These are phyloP conservation scores for Castanea sativa DNA, from an alignment of 306 rosid species.

Conservation along the genomic window DNA sequence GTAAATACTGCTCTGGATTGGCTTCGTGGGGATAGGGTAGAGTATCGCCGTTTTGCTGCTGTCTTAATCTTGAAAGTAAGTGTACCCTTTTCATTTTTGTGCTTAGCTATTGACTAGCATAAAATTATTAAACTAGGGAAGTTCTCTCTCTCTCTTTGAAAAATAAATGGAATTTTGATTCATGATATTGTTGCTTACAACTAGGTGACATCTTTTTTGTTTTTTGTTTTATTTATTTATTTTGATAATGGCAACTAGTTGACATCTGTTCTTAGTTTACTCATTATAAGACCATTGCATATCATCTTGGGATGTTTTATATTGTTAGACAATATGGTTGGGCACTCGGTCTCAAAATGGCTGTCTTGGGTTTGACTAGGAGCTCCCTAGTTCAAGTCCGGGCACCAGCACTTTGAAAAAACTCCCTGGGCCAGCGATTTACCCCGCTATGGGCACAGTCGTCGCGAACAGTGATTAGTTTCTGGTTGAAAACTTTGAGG, in stretches of 20 bases:
- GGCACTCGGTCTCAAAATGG: too few species aligned
- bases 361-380: too few species aligned
- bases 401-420: too few species aligned
- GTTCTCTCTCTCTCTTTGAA: neutral
- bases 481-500: too few species aligned
- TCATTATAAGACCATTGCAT: neutral
- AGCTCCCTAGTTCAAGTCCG: too few species aligned
- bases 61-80: conserved; percentile 93
- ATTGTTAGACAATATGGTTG: neutral
- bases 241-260: neutral
- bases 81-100: neutral
- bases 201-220: neutral
- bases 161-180: neutral
- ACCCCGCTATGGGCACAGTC: too few species aligned
- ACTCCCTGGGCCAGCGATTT: too few species aligned
- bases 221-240: too few species aligned
- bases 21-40: conserved; percentile 85
- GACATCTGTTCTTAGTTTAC: neutral
- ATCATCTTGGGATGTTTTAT: neutral
- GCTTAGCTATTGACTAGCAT: neutral
- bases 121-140: neutral
- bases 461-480: too few species aligned
- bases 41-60: conserved; percentile 93
- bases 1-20: conserved; percentile 85
- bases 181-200: neutral